phyloP scores from a whole-genome alignment of 2,329 filamentous ascomycete genomes.

The Colletotrichum cereale region DNA sequence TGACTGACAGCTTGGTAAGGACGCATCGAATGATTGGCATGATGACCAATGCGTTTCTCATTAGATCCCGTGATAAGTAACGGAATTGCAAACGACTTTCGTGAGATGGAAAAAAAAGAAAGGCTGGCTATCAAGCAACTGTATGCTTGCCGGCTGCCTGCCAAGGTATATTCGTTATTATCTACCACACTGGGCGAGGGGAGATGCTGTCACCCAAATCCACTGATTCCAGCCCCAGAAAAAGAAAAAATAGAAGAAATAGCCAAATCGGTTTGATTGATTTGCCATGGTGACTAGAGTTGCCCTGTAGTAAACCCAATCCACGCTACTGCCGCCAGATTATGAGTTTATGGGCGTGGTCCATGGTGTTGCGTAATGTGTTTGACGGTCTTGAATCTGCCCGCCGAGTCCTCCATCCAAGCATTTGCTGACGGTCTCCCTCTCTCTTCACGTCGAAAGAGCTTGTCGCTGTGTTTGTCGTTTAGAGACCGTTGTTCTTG shows the following conservation, averaged over 20 bases:
- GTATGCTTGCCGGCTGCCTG: conserved; percentile 2
- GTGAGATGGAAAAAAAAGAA: conserved; percentile 9
- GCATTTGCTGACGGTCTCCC: conserved; percentile 10
- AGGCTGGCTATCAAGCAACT: not conserved
- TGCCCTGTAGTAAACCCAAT: conserved; percentile 23
- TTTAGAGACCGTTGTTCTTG: conserved; percentile 53
- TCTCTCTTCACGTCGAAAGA: not conserved
- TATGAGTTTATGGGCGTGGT: conserved; percentile 22
- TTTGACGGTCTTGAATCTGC: not conserved
- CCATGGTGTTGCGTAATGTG: conserved; percentile 16
- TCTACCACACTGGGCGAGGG: conserved; percentile 28
- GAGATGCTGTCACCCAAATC: conserved; percentile 27
- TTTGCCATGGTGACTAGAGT: conserved; percentile 29
- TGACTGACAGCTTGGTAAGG: conserved; percentile 3
- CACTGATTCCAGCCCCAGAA: conserved; percentile 22
- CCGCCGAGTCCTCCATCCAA: not conserved
- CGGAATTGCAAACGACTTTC: not conserved
- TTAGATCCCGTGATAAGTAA: not conserved
- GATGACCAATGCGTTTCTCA: not conserved
- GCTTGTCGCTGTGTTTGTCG: not conserved
- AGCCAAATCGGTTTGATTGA: conserved; percentile 28
- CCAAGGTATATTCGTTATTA: conserved; percentile 35
- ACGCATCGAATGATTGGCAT: conserved; percentile 14
- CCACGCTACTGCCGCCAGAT: conserved; percentile 28
- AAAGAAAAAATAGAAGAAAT: not conserved